A percentile compares a stretch with the other conserved stretches of the same genome.
Evolutionary conservation across 2,329 filamentous ascomycete species (phyloP).

Genomic region (Botrytis byssoidea): DNA sequence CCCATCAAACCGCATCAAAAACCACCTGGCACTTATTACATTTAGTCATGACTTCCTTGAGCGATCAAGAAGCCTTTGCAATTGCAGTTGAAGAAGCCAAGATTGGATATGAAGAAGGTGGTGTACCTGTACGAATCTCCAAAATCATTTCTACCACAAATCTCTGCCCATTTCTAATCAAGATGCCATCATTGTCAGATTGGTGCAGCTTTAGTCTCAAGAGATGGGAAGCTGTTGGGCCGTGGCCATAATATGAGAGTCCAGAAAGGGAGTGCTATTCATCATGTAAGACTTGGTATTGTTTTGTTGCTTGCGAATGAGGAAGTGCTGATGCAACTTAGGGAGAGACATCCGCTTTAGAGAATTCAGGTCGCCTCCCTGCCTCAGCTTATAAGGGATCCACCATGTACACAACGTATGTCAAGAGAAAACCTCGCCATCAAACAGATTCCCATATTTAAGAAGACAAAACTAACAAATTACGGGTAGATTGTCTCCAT

Average conservation of each 20-base stretch:
- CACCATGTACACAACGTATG: conserved; percentile 75
- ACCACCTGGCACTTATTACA: not conserved
- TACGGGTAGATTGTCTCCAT: conserved; percentile 57
- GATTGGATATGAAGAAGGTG: conserved; percentile 47
- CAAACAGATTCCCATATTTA: not conserved
- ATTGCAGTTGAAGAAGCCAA: conserved; percentile 50
- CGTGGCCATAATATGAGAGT: conserved; percentile 74
- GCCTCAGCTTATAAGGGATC: conserved; percentile 66
- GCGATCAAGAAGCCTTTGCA: conserved; percentile 45
- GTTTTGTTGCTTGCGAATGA: not conserved
- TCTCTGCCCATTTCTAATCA: not conserved
- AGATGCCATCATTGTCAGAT: conserved; percentile 41
- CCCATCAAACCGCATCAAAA: not conserved
- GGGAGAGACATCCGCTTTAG: conserved; percentile 75
- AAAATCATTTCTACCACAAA: not conserved
- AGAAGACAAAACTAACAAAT: conserved; percentile 6
- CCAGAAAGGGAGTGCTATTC: conserved; percentile 67
- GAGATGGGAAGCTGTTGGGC: conserved; percentile 68
- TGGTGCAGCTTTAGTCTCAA: conserved; percentile 60
- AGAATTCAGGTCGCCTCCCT: conserved; percentile 69
- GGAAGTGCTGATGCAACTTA: conserved; percentile 39
- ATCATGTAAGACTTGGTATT: conserved; percentile 56
- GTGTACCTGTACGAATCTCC: conserved; percentile 45
- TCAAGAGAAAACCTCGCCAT: not conserved
- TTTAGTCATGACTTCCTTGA: conserved; percentile 22